These are phyloP conservation scores for Cyanidium caldarium DNA, from an alignment of 23 red algal species.

Conservation along the genomic window DNA sequence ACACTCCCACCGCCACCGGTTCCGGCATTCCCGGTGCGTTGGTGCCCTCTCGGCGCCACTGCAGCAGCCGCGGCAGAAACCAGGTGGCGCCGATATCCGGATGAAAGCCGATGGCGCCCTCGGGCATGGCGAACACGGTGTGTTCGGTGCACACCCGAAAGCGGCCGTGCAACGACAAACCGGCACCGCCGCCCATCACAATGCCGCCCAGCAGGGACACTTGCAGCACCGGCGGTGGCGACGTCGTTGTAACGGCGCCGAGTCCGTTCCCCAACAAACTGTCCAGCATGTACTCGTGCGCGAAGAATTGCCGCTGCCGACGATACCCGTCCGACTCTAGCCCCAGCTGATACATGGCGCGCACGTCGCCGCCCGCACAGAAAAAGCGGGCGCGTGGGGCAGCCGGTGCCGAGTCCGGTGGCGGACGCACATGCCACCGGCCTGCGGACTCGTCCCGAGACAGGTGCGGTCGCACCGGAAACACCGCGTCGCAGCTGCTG, in stretches of 20 bases:
- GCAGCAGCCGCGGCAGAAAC: constrained; percentile 43
- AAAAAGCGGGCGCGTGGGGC: constrained; percentile 21
- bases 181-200: constrained; percentile 87
- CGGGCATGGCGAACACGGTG: constrained; percentile 83
- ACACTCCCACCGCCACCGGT: background rate
- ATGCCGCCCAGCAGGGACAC: constrained; percentile 76
- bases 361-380: constrained; percentile 83
- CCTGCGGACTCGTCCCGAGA: no score
- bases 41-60: constrained; percentile 14
- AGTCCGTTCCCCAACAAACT: constrained; percentile 17
- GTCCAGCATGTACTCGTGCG: constrained; percentile 40
- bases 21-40: background rate
- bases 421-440: background rate
- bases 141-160: constrained; percentile 70
- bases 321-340: background rate
- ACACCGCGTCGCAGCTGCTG: background rate
- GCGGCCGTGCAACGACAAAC: constrained; percentile 57
- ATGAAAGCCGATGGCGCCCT: constrained; percentile 53
- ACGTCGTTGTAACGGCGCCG: background rate
- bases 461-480: no score
- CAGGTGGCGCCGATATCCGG: constrained; percentile 74
- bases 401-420: no score
- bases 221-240: constrained; percentile 1
- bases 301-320: constrained; percentile 29
- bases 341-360: constrained; percentile 15